phyloP scores from a whole-genome alignment of 2,329 filamentous ascomycete species.

The Zasmidium cellare region DNA sequence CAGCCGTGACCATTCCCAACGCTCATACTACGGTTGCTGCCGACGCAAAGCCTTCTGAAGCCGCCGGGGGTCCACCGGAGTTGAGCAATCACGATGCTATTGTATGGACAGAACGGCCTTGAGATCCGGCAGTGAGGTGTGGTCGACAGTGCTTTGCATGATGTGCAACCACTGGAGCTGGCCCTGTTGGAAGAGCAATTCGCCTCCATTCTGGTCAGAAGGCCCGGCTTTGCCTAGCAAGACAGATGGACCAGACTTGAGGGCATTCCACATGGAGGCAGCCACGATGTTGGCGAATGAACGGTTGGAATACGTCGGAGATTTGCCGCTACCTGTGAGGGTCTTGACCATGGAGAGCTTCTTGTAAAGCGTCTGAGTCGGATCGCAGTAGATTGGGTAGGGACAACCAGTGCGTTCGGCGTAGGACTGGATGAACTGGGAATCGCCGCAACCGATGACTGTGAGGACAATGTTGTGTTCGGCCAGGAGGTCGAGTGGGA shows the following conservation, averaged over 20 bases:
- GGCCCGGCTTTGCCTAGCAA: constrained; percentile 26
- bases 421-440: constrained; percentile 33
- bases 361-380: constrained; percentile 30
- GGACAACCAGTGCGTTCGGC: constrained; percentile 29
- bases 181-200: constrained; percentile 38
- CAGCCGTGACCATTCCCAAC: too few relatives aligned
- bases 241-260: constrained; percentile 22
- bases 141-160: constrained; percentile 38
- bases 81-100: constrained; percentile 19
- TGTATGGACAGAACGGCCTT: constrained; percentile 28
- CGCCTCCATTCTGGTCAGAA: constrained; percentile 35
- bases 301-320: constrained; percentile 10
- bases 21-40: neutral
- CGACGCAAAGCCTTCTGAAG: neutral
- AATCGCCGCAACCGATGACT: constrained; percentile 38
- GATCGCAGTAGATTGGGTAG: constrained; percentile 36
- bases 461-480: constrained; percentile 24
- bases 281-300: constrained; percentile 23
- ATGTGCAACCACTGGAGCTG: constrained; percentile 35
- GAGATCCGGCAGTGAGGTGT: constrained; percentile 35
- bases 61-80: neutral
- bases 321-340: constrained; percentile 15
- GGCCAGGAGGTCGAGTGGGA: constrained; percentile 25
- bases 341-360: constrained; percentile 33
- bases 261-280: constrained; percentile 25